Evolutionary conservation across 163 green algal species (phyloP).

Genomic region (Coccomyxa subellipsoidea): DNA sequence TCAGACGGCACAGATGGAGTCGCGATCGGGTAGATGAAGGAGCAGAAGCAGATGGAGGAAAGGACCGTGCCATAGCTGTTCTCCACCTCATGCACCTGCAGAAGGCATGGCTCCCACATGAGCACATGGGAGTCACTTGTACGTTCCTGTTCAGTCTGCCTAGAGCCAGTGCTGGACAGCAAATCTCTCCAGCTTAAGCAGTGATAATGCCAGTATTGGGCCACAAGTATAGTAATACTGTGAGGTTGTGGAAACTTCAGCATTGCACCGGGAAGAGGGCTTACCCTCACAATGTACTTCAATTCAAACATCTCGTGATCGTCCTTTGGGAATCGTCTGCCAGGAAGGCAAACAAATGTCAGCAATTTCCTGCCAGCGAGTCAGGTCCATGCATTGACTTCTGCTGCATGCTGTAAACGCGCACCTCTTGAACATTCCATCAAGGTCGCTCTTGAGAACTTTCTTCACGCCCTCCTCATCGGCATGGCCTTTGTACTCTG

Average conservation of each 20-base stretch:
- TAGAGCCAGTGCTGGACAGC: too few relatives aligned
- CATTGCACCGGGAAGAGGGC: neutral
- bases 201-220: too few relatives aligned
- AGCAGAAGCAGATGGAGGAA: slow-evolving; percentile 12
- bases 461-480: neutral
- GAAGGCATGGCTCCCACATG: neutral
- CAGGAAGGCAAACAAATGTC: neutral
- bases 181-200: too few relatives aligned
- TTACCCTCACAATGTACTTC: neutral
- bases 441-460: slow-evolving; percentile 2
- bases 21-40: slow-evolving; percentile 4
- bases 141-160: too few relatives aligned
- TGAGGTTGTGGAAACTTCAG: too few relatives aligned
- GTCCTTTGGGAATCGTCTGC: neutral
- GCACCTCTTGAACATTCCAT: slow-evolving; percentile 12
- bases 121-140: neutral
- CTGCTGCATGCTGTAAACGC: too few relatives aligned
- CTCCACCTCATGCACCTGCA: slow-evolving; percentile 2
- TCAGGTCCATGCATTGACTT: too few relatives aligned
- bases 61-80: slow-evolving; percentile 11
- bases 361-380: too few relatives aligned
- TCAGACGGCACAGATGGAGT: neutral
- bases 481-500: slow-evolving; percentile 14
- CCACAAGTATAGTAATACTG: too few relatives aligned
- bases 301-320: neutral